Evolutionary conservation across 345 rosid genomes (phyloP).

Genomic region (Erucastrum elatum): DNA sequence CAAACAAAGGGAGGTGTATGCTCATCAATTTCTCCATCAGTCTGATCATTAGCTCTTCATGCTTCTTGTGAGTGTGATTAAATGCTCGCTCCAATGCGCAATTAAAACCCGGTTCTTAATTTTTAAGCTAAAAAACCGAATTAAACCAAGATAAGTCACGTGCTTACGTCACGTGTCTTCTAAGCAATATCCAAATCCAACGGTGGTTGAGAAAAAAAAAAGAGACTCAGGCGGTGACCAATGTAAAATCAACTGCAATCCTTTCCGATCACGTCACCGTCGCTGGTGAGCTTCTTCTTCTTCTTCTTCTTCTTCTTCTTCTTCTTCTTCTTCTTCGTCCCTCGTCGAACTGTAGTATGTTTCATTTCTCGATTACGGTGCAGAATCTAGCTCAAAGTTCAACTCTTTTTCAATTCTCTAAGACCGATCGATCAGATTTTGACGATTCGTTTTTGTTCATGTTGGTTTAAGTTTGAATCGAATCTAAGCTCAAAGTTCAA

Average conservation of each 20-base stretch:
- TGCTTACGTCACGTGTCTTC: slow-evolving; percentile 27
- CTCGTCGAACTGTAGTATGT: background rate
- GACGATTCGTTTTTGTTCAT: background rate
- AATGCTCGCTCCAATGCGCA: slow-evolving; percentile 73
- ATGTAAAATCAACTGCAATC: background rate
- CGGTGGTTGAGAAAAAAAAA: background rate
- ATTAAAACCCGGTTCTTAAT: slow-evolving; percentile 54
- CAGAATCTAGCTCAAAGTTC: background rate
- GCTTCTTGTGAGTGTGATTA: slow-evolving; percentile 47
- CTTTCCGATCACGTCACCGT: background rate
- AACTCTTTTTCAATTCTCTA: background rate
- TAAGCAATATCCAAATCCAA: slow-evolving; percentile 34
- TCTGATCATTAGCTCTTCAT: slow-evolving; percentile 13
- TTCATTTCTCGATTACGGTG: no score
- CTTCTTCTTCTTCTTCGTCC: background rate
- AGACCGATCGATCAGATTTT: background rate
- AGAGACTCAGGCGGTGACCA: background rate
- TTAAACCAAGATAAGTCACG: slow-evolving; percentile 4
- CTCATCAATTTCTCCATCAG: no score
- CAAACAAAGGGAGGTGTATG: no score
- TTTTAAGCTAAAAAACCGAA: slow-evolving; percentile 6
- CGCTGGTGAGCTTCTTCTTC: background rate
- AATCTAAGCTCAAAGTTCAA: background rate
- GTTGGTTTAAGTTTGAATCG: background rate
- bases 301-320: no score